Percentiles rank a stretch among this genome's conserved stretches.
Evolutionary conservation across 176 grass and related monocot species (phyloP).

Genomic region (Ensete ventricosum): DNA sequence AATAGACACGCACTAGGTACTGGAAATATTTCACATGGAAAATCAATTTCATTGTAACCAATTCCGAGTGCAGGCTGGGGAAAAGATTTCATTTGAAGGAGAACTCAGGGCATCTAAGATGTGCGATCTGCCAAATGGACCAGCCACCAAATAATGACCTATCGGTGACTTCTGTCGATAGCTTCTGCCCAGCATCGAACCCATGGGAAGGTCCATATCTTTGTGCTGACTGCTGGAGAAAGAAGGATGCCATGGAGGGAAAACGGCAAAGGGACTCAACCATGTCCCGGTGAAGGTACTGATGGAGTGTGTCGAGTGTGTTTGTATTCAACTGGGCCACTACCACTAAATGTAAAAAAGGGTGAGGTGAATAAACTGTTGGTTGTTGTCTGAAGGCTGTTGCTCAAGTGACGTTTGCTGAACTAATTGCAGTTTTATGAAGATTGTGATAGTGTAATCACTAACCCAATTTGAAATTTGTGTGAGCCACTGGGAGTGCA

Average conservation of each 20-base stretch:
- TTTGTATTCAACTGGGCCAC: neutral
- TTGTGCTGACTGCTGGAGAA: constrained; percentile 73
- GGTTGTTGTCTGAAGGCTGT: neutral
- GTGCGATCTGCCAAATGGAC: constrained; percentile 85
- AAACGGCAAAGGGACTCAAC: constrained; percentile 10
- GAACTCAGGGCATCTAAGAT: constrained; percentile 47
- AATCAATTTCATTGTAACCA: constrained; percentile 9
- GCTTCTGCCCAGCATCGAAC: constrained; percentile 39
- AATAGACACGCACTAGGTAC: no score
- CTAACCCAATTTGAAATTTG: neutral
- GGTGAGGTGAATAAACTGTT: neutral
- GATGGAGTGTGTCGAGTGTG: neutral
- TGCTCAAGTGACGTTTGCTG: neutral
- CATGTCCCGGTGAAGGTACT: neutral
- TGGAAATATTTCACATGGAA: neutral
- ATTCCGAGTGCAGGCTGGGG: constrained; percentile 45
- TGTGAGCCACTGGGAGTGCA: neutral
- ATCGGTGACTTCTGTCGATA: constrained; percentile 31
- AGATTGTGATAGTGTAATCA: neutral
- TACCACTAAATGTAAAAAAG: neutral
- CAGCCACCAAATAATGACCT: constrained; percentile 44
- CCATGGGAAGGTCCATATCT: constrained; percentile 54
- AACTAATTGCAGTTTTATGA: neutral
- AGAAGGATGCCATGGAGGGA: constrained; percentile 98
- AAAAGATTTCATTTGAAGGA: constrained; percentile 39